These are phyloP conservation scores for Neurospora crassa DNA, from an alignment of 2,329 filamentous ascomycete species.

Conservation along the genomic window DNA sequence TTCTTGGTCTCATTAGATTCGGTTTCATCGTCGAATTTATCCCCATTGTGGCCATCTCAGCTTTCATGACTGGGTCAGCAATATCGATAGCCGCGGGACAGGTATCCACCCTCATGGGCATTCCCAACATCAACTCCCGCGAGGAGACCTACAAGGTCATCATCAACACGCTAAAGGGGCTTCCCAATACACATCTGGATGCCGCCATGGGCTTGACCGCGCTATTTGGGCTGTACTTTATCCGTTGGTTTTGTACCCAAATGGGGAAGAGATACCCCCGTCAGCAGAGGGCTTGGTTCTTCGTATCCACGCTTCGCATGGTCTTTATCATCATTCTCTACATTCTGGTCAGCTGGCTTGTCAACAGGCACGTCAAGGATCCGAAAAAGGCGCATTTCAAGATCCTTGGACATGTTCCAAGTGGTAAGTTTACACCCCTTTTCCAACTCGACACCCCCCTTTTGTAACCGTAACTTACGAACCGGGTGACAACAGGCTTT, in stretches of 20 bases:
- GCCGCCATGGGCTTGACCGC: slow-evolving; percentile 64
- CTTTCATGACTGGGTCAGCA: slow-evolving; percentile 41
- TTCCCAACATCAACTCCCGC: slow-evolving; percentile 34
- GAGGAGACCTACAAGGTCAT: slow-evolving; percentile 36
- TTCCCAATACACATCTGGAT: slow-evolving; percentile 44
- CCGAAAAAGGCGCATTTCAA: slow-evolving; percentile 54
- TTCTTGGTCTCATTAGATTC: slow-evolving; percentile 35
- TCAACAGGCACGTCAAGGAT: slow-evolving; percentile 52
- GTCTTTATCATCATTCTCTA: slow-evolving; percentile 74
- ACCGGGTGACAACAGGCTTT: slow-evolving; percentile 48
- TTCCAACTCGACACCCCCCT: background rate
- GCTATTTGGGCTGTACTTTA: slow-evolving; percentile 54
- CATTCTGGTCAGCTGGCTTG: slow-evolving; percentile 75
- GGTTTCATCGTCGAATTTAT: slow-evolving; percentile 44
- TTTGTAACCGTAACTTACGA: background rate
- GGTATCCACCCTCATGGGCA: slow-evolving; percentile 32
- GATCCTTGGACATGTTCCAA: slow-evolving; percentile 66
- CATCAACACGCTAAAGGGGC: slow-evolving; percentile 30
- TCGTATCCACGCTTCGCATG: slow-evolving; percentile 63
- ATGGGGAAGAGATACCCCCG: slow-evolving; percentile 52
- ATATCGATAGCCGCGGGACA: slow-evolving; percentile 42
- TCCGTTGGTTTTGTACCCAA: slow-evolving; percentile 49
- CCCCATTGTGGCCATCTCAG: slow-evolving; percentile 38
- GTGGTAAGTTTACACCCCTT: slow-evolving; percentile 39
- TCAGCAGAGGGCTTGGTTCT: slow-evolving; percentile 58